These are phyloP conservation scores for Cryptosporidium felis DNA, from an alignment of 169 alveolate species.

Conservation along the genomic window DNA sequence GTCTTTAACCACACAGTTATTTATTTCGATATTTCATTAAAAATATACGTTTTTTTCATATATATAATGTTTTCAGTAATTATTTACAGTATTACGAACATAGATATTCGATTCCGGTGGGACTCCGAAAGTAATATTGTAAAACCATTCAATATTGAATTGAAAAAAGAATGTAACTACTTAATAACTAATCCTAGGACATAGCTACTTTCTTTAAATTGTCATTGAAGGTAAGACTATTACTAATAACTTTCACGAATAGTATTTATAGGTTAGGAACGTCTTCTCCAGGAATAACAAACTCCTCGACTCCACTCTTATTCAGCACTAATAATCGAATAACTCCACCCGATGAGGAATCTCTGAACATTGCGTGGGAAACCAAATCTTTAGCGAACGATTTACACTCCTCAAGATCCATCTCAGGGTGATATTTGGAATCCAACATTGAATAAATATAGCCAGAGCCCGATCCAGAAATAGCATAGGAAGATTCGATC, in stretches of 20 bases:
- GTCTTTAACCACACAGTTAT: too few relatives aligned
- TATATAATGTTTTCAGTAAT: too few relatives aligned
- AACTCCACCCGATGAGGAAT: constrained; percentile 92
- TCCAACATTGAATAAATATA: constrained; percentile 89
- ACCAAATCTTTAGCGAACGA: constrained; percentile 81
- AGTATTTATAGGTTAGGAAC: constrained; percentile 51
- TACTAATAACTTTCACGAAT: not conserved
- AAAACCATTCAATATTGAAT: too few relatives aligned
- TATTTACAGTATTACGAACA: too few relatives aligned
- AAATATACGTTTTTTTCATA: too few relatives aligned
- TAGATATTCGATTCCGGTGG: too few relatives aligned
- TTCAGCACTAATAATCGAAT: constrained; percentile 78
- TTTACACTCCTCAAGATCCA: constrained; percentile 88
- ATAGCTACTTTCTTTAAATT: not conserved
- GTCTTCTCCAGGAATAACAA: constrained; percentile 58
- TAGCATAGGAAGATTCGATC: constrained; percentile 83
- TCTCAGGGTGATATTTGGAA: constrained; percentile 82
- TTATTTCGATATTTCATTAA: too few relatives aligned
- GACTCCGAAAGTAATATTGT: too few relatives aligned
- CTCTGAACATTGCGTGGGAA: constrained; percentile 89
- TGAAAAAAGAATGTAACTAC: too few relatives aligned
- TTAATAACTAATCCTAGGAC: not conserved
- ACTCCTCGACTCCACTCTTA: constrained; percentile 37
- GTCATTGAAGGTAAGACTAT: not conserved
- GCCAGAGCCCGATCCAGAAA: constrained; percentile 92